phyloP scores from a whole-genome alignment of 768 basidiomycete genomes.

The Cantharellus anzutake region DNA sequence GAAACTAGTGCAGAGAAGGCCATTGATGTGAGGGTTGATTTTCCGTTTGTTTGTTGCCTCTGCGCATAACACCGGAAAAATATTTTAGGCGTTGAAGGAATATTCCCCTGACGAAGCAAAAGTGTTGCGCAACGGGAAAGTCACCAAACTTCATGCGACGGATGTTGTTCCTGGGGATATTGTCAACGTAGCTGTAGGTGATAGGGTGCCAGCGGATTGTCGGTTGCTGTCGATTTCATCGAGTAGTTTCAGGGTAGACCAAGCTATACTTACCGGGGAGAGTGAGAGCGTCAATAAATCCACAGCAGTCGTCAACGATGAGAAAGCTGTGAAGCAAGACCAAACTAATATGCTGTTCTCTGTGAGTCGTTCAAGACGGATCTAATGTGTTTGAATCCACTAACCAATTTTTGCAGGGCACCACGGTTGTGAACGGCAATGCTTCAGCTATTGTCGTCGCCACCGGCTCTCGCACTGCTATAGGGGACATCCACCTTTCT shows the following conservation, averaged over 20 bases:
- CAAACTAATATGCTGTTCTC: constrained; percentile 95
- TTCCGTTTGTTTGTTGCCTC: background rate
- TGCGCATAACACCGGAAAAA: background rate
- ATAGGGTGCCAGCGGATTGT: constrained; percentile 92
- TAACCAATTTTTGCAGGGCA: constrained; percentile 36
- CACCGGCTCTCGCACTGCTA: constrained; percentile 75
- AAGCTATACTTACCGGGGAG: constrained; percentile 94
- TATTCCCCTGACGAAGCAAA: constrained; percentile 96
- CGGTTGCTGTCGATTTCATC: constrained; percentile 76
- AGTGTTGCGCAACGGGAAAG: constrained; percentile 53
- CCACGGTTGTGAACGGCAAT: constrained; percentile 86
- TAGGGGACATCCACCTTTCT: constrained; percentile 93
- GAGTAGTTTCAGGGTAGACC: constrained; percentile 86
- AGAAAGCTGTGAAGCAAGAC: constrained; percentile 85
- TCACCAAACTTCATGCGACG: constrained; percentile 60
- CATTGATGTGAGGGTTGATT: constrained; percentile 59
- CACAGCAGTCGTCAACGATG: constrained; percentile 44
- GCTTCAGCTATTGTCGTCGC: constrained; percentile 75
- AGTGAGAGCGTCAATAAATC: constrained; percentile 76
- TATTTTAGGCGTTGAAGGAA: constrained; percentile 69
- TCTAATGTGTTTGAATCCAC: background rate
- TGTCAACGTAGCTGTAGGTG: constrained; percentile 76
- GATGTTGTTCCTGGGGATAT: constrained; percentile 93
- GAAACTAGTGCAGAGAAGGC: constrained; percentile 93
- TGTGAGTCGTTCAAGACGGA: constrained; percentile 24